These are phyloP conservation scores for Termitomyces sp. DNA, from an alignment of 768 basidiomycete genomes.

Conservation along the genomic window DNA sequence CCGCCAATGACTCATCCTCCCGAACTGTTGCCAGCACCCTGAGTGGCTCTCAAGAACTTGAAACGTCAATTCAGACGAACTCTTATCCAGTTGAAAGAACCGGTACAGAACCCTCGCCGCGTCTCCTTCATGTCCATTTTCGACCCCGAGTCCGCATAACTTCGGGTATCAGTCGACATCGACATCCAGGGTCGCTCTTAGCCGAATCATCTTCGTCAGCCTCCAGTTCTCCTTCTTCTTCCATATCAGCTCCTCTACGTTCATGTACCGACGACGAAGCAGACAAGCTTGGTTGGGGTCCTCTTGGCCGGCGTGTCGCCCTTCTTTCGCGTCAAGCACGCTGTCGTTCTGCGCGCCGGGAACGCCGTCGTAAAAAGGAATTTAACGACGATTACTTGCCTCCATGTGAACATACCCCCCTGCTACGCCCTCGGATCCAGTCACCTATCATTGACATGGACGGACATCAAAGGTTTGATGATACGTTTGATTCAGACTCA, in stretches of 20 bases:
- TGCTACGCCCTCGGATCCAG: conserved; percentile 18
- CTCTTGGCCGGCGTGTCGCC: conserved; percentile 52
- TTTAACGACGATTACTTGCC: background rate
- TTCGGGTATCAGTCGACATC: conserved; percentile 53
- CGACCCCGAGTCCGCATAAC: conserved; percentile 74
- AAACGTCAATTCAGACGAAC: conserved; percentile 12
- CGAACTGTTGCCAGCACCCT: conserved; percentile 9
- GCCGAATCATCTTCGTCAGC: conserved; percentile 30
- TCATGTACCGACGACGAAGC: conserved; percentile 43
- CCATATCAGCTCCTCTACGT: conserved; percentile 76
- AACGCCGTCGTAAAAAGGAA: conserved; percentile 10
- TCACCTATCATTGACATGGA: conserved; percentile 6
- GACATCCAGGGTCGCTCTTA: conserved; percentile 17
- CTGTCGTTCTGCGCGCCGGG: conserved; percentile 9
- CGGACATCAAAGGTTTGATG: conserved; percentile 1
- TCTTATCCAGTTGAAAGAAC: conserved; percentile 2
- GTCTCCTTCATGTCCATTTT: conserved; percentile 48
- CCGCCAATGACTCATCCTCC: conserved; percentile 4
- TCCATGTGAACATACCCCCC: conserved; percentile 32
- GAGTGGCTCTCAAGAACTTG: conserved; percentile 16
- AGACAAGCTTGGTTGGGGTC: conserved; percentile 49
- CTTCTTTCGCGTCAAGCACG: conserved; percentile 26
- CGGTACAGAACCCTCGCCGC: conserved; percentile 10
- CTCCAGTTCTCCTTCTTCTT: conserved; percentile 68
- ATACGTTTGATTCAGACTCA: conserved; percentile 19